Base-by-base conservation (phyloP, 768 basidiomycete species). In the Mycena alexandri region DNA sequence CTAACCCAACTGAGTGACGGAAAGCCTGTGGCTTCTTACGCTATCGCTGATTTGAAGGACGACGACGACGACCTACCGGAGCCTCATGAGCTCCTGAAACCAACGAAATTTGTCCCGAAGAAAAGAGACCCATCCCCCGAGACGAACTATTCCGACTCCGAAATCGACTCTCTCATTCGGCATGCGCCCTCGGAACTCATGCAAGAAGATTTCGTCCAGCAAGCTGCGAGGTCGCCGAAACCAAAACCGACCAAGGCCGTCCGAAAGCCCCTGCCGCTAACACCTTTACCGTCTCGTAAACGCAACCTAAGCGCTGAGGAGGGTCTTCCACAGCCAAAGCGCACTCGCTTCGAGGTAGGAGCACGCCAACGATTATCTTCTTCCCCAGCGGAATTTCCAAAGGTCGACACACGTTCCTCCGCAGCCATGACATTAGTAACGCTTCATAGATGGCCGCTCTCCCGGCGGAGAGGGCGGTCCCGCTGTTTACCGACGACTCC, bases 41-140 rank as follows among this genome's bases (percentile, higher is more conserved):
- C 70, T 65, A 63, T 70, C 59, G 58, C 71, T 41, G 72, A 75
- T 16, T 51, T 73, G 22, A 72, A 77, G 59, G 75, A 74, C 34
- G 83, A 83, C 42, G 80, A 83, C 10, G 38, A 38, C 41, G 83
- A 85, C 54, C 76, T 86, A 42, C 86, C 85, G 5, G 83, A 81
- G 54, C 74, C 80, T 42, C 72, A 72, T 36, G 75, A 79, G 53
- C 79, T 82, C 55, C 65, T 79, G 33, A 72, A 72, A n/a, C 16
- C 69, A 73, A 57, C 75, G 71, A 56, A 69, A 47, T 65, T 55
- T 51, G 51, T 66, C n/a, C 63, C 61, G 12, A 62, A 58, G 54
- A 74, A 67, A 52, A 24, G 43, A 44, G 24, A 52, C 5, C 56
- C 66, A 42, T 74, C 79, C 29, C 77, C 80, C 8, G 79, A 80